Percentiles rank a stretch among this genome's conserved stretches.
Conservation (phyloP, 805 yeast species). For the Sugiyamaella valdiviana region DNA sequence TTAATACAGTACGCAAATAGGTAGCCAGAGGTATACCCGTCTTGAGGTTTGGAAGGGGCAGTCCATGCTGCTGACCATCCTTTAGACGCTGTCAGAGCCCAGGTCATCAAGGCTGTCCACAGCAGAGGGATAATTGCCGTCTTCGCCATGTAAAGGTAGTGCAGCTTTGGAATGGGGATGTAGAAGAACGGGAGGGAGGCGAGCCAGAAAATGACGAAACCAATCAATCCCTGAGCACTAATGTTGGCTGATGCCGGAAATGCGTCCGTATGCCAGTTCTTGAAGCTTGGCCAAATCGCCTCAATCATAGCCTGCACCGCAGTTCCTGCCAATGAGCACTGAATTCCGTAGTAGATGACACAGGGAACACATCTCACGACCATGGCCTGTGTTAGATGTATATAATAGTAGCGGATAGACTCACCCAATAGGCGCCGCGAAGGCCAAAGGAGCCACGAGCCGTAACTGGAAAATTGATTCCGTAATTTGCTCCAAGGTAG, state of each 20-base stretch:
- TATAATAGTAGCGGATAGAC: conserved; percentile 1
- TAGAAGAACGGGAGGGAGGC: conserved; percentile 41
- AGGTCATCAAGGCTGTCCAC: conserved; percentile 40
- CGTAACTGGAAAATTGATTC: conserved; percentile 78
- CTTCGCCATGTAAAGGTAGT: conserved; percentile 42
- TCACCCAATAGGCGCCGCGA: conserved; percentile 69
- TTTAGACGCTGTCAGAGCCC: conserved; percentile 41
- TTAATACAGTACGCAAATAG: conserved; percentile 40
- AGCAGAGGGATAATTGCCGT: conserved; percentile 41
- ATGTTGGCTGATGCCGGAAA: conserved; percentile 38
- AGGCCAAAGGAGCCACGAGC: conserved; percentile 80
- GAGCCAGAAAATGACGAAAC: conserved; percentile 42
- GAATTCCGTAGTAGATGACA: conserved; percentile 82
- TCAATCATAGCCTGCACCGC: conserved; percentile 75
- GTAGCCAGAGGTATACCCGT: conserved; percentile 40
- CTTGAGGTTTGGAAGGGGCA: conserved; percentile 26
- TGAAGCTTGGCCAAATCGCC: conserved; percentile 54
- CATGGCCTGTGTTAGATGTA: conserved; percentile 27
- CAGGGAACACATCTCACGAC: conserved; percentile 55
- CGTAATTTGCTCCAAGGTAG: conserved; percentile 60
- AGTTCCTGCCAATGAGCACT: conserved; percentile 77
- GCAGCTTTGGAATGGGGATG: conserved; percentile 41
- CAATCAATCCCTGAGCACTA: conserved; percentile 37
- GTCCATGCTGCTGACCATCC: conserved; percentile 41
- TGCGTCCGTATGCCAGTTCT: conserved; percentile 37